These are phyloP conservation scores for Neopestalotiopsis clavispora DNA, from an alignment of 2,329 filamentous ascomycete genomes.

Conservation along the genomic window DNA sequence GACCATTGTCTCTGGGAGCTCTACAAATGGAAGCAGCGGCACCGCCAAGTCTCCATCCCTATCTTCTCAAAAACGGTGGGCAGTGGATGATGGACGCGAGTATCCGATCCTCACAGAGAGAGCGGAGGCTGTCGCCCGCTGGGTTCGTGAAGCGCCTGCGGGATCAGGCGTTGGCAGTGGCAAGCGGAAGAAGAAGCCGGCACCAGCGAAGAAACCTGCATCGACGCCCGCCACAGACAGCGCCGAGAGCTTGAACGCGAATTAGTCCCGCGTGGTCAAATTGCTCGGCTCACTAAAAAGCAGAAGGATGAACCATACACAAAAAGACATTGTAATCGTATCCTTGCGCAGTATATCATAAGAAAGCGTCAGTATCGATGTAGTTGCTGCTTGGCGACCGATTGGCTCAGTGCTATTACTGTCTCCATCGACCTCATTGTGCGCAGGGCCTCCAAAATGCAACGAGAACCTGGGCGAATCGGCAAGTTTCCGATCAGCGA, in stretches of 20 bases:
- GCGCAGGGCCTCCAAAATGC: neutral
- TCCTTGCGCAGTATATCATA: neutral
- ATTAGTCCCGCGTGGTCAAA: neutral
- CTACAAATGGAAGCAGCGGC: slow-evolving; percentile 22
- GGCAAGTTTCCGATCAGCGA: slow-evolving; percentile 9
- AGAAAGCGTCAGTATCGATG: slow-evolving; percentile 4
- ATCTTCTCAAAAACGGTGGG: slow-evolving; percentile 57
- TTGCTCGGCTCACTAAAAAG: neutral
- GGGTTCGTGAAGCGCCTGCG: slow-evolving; percentile 66
- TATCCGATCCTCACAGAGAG: slow-evolving; percentile 74
- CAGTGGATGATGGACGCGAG: slow-evolving; percentile 69
- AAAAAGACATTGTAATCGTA: slow-evolving; percentile 6
- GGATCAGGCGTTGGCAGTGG: slow-evolving; percentile 31
- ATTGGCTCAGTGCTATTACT: neutral
- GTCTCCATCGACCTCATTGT: neutral
- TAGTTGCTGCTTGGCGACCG: neutral
- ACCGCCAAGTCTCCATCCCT: slow-evolving; percentile 26
- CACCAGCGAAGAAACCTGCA: slow-evolving; percentile 25
- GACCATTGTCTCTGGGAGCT: slow-evolving; percentile 26
- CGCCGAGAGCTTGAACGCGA: slow-evolving; percentile 8
- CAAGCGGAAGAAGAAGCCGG: slow-evolving; percentile 38
- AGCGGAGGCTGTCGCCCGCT: slow-evolving; percentile 70
- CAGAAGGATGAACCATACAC: neutral
- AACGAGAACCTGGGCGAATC: slow-evolving; percentile 2
- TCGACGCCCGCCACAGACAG: slow-evolving; percentile 8